Conservation (phyloP, 345 rosid species). For the Stellera chamaejasme region DNA sequence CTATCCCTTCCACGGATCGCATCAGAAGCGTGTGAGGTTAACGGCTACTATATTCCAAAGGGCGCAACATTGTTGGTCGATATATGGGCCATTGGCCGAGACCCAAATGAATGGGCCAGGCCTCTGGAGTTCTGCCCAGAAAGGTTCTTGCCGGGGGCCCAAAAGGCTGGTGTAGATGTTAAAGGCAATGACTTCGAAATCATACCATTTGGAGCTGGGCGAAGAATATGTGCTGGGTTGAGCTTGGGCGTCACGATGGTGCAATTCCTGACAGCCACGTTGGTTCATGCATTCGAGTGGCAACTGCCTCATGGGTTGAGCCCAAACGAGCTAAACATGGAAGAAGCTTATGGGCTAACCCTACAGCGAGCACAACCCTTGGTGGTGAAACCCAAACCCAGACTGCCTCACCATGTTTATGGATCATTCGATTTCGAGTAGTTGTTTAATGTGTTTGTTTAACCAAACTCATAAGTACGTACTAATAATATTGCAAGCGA, state of each 20-base stretch:
- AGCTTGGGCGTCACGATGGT: constrained; percentile 70
- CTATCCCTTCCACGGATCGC: constrained; percentile 73
- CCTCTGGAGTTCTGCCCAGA: constrained; percentile 57
- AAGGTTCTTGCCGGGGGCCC: constrained; percentile 72
- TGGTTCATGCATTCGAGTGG: constrained; percentile 73
- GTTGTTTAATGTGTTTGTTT: too few species aligned
- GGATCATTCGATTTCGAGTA: too few species aligned
- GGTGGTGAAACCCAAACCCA: constrained; percentile 51
- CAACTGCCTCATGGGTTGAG: constrained; percentile 35
- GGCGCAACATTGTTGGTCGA: constrained; percentile 55
- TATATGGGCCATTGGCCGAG: constrained; percentile 86
- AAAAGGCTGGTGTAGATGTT: constrained; percentile 47
- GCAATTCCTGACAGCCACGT: constrained; percentile 47
- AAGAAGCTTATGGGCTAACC: constrained; percentile 65
- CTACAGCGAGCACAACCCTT: constrained; percentile 57
- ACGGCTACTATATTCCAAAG: constrained; percentile 63
- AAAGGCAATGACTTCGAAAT: constrained; percentile 66
- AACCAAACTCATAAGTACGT: too few species aligned
- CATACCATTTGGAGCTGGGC: constrained; percentile 83
- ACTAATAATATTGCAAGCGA: too few species aligned
- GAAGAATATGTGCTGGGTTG: constrained; percentile 83
- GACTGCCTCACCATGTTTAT: constrained; percentile 33
- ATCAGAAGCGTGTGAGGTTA: constrained; percentile 57
- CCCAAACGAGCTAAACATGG: constrained; percentile 58
- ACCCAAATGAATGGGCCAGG: constrained; percentile 59